Evolutionary conservation across 345 rosid genomes (phyloP).

Genomic region (Murraya paniculata): DNA sequence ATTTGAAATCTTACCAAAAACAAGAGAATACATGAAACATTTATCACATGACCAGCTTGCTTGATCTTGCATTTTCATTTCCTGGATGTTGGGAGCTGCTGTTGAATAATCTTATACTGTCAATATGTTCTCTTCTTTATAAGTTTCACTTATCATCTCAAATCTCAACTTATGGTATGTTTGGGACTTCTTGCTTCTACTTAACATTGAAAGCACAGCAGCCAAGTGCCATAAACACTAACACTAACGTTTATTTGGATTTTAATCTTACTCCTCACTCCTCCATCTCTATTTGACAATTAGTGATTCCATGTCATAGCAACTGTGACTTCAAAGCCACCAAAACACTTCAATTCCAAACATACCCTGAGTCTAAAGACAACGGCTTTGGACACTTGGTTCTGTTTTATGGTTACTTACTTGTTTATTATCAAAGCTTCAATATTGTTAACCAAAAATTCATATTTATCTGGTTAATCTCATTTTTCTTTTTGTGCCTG

Average conservation of each 20-base stretch:
- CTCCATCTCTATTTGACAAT: background rate
- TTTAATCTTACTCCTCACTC: background rate
- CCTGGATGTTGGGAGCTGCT: background rate
- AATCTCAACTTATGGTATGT: background rate
- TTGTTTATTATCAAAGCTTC: background rate
- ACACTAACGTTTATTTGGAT: background rate
- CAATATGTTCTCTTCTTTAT: background rate
- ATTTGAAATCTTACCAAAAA: background rate
- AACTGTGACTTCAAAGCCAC: background rate
- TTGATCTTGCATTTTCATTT: conserved; percentile 1
- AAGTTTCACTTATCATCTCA: conserved; percentile 1
- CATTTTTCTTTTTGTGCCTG: background rate
- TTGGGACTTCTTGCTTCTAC: background rate
- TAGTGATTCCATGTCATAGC: background rate
- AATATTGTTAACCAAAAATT: background rate
- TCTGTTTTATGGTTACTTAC: background rate
- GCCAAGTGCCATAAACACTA: background rate
- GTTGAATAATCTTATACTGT: background rate
- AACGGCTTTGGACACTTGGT: background rate
- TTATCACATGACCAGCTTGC: background rate
- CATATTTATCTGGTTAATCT: background rate
- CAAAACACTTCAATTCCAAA: background rate
- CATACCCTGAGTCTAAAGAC: background rate
- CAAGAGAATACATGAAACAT: background rate
- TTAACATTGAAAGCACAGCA: background rate